Percentiles rank a stretch among this genome's conserved stretches.
Evolutionary conservation across 139 green algal species (phyloP).

Genomic region (Chlorella sp.): DNA sequence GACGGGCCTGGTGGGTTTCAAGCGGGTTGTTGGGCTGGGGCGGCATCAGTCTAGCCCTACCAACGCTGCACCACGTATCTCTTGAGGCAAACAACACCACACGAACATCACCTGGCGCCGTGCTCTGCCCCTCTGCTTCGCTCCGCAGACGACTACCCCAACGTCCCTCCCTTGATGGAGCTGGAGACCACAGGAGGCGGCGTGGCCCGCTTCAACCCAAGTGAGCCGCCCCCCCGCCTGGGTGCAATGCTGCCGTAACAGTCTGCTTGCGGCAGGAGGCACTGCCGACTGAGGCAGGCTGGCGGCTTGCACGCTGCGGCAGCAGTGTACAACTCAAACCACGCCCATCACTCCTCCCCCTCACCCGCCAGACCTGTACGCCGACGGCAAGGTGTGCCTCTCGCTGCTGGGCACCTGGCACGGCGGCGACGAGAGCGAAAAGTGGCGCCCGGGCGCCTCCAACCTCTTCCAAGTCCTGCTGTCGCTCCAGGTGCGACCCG

Average conservation of each 20-base stretch:
- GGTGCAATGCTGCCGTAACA: too few species aligned
- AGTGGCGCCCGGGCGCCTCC: conserved; percentile 76
- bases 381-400: conserved; percentile 74
- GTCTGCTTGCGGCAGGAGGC: too few species aligned
- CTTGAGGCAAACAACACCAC: too few species aligned
- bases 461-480: conserved; percentile 85
- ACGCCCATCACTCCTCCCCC: conserved; percentile 30
- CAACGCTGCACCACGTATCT: too few species aligned
- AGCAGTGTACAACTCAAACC: not conserved
- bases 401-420: conserved; percentile 82
- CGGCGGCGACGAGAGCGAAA: conserved; percentile 66
- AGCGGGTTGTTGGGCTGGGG: too few species aligned
- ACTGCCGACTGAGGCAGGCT: too few species aligned
- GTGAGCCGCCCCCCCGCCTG: conserved; percentile 60
- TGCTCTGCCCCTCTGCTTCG: too few species aligned
- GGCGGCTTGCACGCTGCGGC: too few species aligned
- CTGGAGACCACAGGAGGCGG: conserved; percentile 81
- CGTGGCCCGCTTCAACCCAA: conserved; percentile 87
- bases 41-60: too few species aligned
- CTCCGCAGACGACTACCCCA: conserved; percentile 73
- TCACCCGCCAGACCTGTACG: conserved; percentile 70
- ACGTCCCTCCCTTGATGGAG: conserved; percentile 76
- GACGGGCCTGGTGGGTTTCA: too few species aligned
- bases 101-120: too few species aligned
- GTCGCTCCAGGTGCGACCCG: conserved; percentile 77